phyloP scores from a whole-genome alignment of 2,329 filamentous ascomycete genomes.

The Beauveria sp. region DNA sequence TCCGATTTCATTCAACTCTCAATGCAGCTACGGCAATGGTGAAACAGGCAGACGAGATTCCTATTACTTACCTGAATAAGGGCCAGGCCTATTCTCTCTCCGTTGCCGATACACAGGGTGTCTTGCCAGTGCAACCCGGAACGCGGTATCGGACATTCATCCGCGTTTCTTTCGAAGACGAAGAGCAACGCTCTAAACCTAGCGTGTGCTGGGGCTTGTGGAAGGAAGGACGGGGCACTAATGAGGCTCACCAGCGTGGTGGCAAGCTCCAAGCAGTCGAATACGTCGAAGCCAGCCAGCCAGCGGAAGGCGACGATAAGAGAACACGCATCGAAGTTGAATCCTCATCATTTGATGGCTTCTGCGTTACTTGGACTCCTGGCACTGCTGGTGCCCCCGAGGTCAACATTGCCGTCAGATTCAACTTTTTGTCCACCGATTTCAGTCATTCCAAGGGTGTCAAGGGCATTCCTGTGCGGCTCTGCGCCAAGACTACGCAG shows the following conservation, averaged over 20 bases:
- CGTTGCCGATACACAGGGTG: constrained; percentile 67
- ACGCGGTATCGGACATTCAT: constrained; percentile 82
- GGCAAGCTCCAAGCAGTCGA: constrained; percentile 92
- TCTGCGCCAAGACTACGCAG: constrained; percentile 83
- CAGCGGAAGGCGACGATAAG: constrained; percentile 55
- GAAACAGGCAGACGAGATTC: constrained; percentile 81
- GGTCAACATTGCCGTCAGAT: constrained; percentile 82
- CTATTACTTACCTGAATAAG: constrained; percentile 97
- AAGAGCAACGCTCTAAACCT: constrained; percentile 80
- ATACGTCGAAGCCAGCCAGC: constrained; percentile 65
- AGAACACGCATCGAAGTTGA: constrained; percentile 64
- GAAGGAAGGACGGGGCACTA: constrained; percentile 95
- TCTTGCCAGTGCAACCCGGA: constrained; percentile 49
- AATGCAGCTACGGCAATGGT: constrained; percentile 97
- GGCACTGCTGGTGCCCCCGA: constrained; percentile 61
- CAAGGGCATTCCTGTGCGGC: constrained; percentile 88
- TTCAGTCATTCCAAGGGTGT: constrained; percentile 99
- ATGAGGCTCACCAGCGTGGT: constrained; percentile 88
- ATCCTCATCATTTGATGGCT: constrained; percentile 82
- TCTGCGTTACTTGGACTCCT: constrained; percentile 83
- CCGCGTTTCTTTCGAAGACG: constrained; percentile 94
- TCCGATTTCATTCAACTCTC: constrained; percentile 82
- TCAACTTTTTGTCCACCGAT: constrained; percentile 97
- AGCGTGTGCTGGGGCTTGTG: constrained; percentile 78
- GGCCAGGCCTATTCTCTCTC: constrained; percentile 88